Evolutionary conservation across 768 basidiomycete species (phyloP).

Genomic region (Plicaturopsis crispa): DNA sequence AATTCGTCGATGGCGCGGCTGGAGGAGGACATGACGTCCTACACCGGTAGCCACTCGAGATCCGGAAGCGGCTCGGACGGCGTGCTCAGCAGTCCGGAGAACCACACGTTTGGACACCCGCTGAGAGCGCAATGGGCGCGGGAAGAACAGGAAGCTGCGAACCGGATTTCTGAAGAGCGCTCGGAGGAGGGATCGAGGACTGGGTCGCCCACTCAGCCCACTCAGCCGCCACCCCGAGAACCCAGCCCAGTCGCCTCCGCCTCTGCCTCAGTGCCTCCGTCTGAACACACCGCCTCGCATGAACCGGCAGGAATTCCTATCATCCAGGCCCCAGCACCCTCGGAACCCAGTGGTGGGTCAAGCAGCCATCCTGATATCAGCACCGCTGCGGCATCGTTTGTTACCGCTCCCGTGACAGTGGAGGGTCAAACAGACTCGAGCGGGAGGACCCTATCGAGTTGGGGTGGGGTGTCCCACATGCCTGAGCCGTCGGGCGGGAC

Average conservation of each 20-base stretch:
- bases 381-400: constrained; percentile 61
- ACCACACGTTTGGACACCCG: constrained; percentile 69
- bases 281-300: too few species aligned
- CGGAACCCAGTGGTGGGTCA: too few species aligned
- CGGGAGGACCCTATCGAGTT: constrained; percentile 38
- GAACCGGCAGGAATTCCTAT: not conserved
- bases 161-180: constrained; percentile 18
- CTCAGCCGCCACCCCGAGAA: too few species aligned
- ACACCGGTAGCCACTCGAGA: constrained; percentile 30
- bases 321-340: not conserved
- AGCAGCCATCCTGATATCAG: constrained; percentile 55
- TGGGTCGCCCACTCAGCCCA: too few species aligned
- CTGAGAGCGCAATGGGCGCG: constrained; percentile 11
- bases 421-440: constrained; percentile 48
- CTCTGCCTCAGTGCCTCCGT: too few species aligned
- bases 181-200: too few species aligned
- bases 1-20: constrained; percentile 66
- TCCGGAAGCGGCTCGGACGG: constrained; percentile 46
- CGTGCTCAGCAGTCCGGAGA: constrained; percentile 46
- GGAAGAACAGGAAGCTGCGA: constrained; percentile 10
- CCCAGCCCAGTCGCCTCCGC: too few species aligned
- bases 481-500: constrained; percentile 28
- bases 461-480: constrained; percentile 38
- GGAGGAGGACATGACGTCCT: constrained; percentile 41
- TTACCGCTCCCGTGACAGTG: constrained; percentile 57